A percentile compares a stretch with the other conserved stretches of the same genome.
These are phyloP conservation scores for Carex littledalei DNA, from an alignment of 176 grass and related monocot species.

Conservation along the genomic window DNA sequence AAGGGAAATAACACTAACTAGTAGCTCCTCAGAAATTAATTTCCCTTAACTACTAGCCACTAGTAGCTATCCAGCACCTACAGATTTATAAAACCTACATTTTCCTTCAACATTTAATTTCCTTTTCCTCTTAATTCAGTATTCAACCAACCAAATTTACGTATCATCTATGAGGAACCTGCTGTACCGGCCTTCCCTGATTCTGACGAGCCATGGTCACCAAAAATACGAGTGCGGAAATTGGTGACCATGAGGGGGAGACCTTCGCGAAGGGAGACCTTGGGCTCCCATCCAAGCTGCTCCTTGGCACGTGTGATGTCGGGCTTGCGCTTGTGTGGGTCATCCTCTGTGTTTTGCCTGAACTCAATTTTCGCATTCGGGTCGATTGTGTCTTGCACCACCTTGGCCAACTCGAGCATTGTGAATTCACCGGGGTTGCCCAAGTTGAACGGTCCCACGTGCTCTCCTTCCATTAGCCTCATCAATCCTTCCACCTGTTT, in stretches of 20 bases:
- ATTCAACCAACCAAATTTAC: slow-evolving; percentile 7
- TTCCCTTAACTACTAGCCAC: slow-evolving; percentile 7
- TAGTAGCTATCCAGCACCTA: slow-evolving; percentile 3
- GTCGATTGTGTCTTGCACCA: slow-evolving; percentile 89
- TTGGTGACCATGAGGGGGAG: slow-evolving; percentile 78
- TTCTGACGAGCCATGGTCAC: slow-evolving; percentile 28
- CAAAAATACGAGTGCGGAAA: slow-evolving; percentile 72
- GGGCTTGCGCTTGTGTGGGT: slow-evolving; percentile 91
- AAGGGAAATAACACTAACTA: slow-evolving; percentile 3
- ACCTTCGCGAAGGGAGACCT: slow-evolving; percentile 46
- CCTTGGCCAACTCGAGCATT: slow-evolving; percentile 85
- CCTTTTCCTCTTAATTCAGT: not conserved
- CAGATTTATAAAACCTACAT: not conserved
- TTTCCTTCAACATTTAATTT: slow-evolving; percentile 11
- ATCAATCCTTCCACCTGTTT: slow-evolving; percentile 75
- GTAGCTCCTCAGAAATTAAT: slow-evolving; percentile 8
- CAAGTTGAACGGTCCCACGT: slow-evolving; percentile 75
- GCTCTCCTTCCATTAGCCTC: slow-evolving; percentile 81
- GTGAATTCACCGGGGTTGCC: slow-evolving; percentile 89
- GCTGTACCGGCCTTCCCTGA: not conserved
- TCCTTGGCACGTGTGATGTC: slow-evolving; percentile 78
- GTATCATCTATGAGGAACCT: slow-evolving; percentile 20
- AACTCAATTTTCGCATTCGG: slow-evolving; percentile 65
- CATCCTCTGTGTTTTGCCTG: slow-evolving; percentile 66
- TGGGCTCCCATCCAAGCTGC: slow-evolving; percentile 75